Evolutionary conservation across 768 basidiomycete species (phyloP).

Genomic region (Pisolithus microcarpus): DNA sequence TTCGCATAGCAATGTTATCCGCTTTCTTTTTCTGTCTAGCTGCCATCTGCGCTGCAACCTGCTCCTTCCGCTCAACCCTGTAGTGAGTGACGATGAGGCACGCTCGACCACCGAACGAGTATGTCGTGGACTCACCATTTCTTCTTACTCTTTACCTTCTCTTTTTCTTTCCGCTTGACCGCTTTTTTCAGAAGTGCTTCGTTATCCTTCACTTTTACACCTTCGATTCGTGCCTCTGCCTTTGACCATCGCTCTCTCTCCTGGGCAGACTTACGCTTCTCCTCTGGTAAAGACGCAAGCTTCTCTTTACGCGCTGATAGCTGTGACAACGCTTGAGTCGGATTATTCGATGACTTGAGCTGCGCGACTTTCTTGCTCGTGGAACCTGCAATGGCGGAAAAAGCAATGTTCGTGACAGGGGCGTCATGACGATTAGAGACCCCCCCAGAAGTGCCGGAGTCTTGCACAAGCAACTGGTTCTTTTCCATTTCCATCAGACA

Average conservation of each 20-base stretch:
- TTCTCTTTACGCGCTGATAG: constrained; percentile 72
- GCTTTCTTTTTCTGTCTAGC: constrained; percentile 85
- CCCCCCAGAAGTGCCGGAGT: constrained; percentile 24
- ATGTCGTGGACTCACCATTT: constrained; percentile 57
- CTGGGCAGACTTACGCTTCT: constrained; percentile 72
- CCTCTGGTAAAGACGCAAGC: constrained; percentile 68
- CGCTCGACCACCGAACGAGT: not conserved
- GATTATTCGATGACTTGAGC: constrained; percentile 70
- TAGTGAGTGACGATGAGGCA: constrained; percentile 1
- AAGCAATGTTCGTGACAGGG: constrained; percentile 58
- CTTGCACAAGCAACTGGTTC: constrained; percentile 70
- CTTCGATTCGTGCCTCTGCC: constrained; percentile 80
- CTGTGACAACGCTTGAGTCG: constrained; percentile 78
- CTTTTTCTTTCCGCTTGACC: constrained; percentile 86
- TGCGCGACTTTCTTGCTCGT: constrained; percentile 42
- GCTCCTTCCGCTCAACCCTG: constrained; percentile 86
- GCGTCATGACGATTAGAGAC: constrained; percentile 29
- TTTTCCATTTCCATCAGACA: constrained; percentile 19
- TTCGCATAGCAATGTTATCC: constrained; percentile 84
- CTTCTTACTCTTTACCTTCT: constrained; percentile 77
- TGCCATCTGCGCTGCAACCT: constrained; percentile 64
- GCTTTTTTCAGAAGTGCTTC: constrained; percentile 85
- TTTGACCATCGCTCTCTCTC: constrained; percentile 88
- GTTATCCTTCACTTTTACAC: constrained; percentile 88
- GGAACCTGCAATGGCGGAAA: constrained; percentile 52